Base-by-base conservation (phyloP, 1,284 basidiomycete genomes). In the Ceratobasidium sp. region DNA sequence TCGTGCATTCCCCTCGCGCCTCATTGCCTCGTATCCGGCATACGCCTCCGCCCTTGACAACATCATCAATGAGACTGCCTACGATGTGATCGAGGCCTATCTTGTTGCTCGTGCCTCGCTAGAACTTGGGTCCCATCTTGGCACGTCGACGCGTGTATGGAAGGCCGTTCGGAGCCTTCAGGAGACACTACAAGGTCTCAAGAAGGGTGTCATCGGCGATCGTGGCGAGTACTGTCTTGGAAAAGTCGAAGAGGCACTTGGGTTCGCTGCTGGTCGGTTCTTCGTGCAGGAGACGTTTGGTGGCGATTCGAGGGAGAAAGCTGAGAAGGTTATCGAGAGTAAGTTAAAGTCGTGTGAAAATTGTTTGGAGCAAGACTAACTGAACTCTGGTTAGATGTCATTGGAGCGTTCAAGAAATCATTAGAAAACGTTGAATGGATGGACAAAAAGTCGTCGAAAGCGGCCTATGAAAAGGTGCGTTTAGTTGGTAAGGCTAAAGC, bases 211-310 rank as follows among this genome's bases (percentile, higher is more conserved):
- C 1, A 88, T 94, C 55, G 93, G 94, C 77, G 94, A 97, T 82
- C 90, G 97, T 44, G 89, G 91, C 46, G 94, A 97, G 82, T 93
- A 90, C 82, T 95, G 94, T 81, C 88, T 93, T 58, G 87, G 86
- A 6, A 87, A 87, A 79, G 90, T 94, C 3, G 93, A 94, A 81
- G 83, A 86, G 66, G 88, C 88, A 0, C 86, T 95, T 80, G 94
- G 94, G 53, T 94, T 94, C 83, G 93, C 92, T 4, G 88, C 91
- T 33, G 94, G 94, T n/a, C 56, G 80, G 18, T 95, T 91, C 86
- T 99, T 96, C 84, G 96, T 97, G 46, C 91, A 94, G 78, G 90
- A 94, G 84, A 94, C 95, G 0, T 99, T 99, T 84, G 91, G 90
- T 4, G 92, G 93, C 4, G 91, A 95, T 63, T 94, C 94, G 51